phyloP scores from a whole-genome alignment of 78 protist species.

The Dictyostelium firmibasis region DNA sequence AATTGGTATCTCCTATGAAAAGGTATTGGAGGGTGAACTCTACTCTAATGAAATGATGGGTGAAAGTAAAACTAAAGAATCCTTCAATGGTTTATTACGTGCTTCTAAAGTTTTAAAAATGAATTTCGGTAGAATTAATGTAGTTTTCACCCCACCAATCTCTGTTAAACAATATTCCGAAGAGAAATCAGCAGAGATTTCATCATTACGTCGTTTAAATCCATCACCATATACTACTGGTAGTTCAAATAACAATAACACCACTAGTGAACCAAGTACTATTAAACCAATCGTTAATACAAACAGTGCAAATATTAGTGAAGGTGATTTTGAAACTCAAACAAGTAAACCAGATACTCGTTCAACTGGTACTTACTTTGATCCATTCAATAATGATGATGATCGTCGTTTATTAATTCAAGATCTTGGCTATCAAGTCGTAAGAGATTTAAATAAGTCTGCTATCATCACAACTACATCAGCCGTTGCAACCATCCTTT shows the following conservation, averaged over 20 bases:
- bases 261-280: background rate
- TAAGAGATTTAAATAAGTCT: conserved; percentile 39
- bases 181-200: background rate
- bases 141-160: conserved; percentile 74
- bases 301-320: conserved; percentile 37
- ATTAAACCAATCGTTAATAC: background rate
- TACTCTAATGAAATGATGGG: conserved; percentile 80
- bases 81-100: conserved; percentile 64
- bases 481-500: conserved; percentile 71
- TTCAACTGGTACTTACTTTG: conserved; percentile 33
- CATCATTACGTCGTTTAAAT: background rate
- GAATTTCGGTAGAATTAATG: conserved; percentile 80
- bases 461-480: conserved; percentile 63
- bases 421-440: conserved; percentile 61
- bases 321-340: conserved; percentile 60
- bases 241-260: background rate
- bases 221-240: background rate
- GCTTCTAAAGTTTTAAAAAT: conserved; percentile 70
- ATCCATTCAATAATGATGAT: conserved; percentile 54
- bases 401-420: conserved; percentile 56
- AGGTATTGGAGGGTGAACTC: conserved; percentile 81
- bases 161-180: conserved; percentile 66
- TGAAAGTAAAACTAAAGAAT: conserved; percentile 74
- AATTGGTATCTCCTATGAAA: conserved; percentile 81
- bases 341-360: background rate